Evolutionary conservation across 192 early-diverging fungal species (phyloP), one percentile per base, ranked within the genome.

Genomic region (Martensiomyces pterosporus): DNA sequence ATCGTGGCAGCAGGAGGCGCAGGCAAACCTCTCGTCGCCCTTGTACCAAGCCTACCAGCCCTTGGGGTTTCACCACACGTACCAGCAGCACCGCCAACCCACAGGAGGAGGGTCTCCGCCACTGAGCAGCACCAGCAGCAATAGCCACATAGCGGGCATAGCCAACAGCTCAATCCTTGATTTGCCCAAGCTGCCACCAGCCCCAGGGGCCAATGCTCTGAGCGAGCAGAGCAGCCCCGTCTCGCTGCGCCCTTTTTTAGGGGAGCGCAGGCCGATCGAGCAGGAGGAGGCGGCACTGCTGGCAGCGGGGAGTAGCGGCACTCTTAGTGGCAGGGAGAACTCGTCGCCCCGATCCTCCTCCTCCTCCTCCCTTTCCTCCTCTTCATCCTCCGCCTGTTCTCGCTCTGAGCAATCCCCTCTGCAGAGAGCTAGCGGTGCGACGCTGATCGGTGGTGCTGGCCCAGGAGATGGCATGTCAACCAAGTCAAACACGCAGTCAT

Each of bases 201-300:
- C 29, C 6, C 29, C 5, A 5, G 12, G 29, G 6, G 12, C 29
- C 6, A 32, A 12, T 12, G 5, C 29, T 8, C 29, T 12, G 5
- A 32, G 12, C 5, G 29, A 32, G 29, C 5, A 5, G 6, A 32
- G 29, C 12, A 5, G 6, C 5, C 5, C 29, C 5, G 12, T 12
- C 29, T 12, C 29, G 29, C 29, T 32, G 29, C 36, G 38, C 8
- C 45, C 25, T 67, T 67, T 67, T 67, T 67, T 67, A 67, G 57
- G 36, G 33, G 43, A 48, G 37, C 34, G 55, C 39, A 45, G 39
- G 64, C 57, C 45, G 49, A 47, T 38, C 15, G 53, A 34, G 26
- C 57, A 15, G 29, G 64, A 48, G 33, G 44, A n/a, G 27, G 41
- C 49, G 42, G 48, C n/a, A n/a, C n/a, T n/a, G n/a, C n/a, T n/a